Conservation (phyloP, 75 land plant species). For the Cupressus sempervirens region DNA sequence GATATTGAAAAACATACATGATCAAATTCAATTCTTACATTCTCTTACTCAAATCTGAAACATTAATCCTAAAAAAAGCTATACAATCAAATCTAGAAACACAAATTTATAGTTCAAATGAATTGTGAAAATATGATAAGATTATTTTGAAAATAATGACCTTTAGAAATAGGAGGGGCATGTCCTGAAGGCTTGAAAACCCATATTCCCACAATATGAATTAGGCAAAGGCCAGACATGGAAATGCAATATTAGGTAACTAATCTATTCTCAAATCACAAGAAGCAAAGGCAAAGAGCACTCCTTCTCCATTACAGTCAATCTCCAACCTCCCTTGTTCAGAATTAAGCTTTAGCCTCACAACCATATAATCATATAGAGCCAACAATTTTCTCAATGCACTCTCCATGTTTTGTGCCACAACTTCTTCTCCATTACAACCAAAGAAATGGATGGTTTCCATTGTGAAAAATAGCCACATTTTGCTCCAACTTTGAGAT, state of each 20-base stretch:
- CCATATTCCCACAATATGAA: conserved; percentile 14
- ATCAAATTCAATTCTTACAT: no score
- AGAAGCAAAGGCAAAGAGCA: conserved; percentile 35
- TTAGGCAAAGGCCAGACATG: conserved; percentile 43
- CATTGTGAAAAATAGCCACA: conserved; percentile 43
- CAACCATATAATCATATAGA: conserved; percentile 58
- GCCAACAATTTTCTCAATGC: conserved; percentile 24
- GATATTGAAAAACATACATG: no score
- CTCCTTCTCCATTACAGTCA: conserved; percentile 57
- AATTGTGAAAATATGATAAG: no score
- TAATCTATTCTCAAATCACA: conserved; percentile 35
- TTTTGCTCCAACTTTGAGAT: no score
- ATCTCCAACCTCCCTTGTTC: conserved; percentile 43
- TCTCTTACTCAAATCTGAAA: no score
- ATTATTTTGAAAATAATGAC: no score
- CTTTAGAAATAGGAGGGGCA: background rate
- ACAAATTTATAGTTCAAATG: no score
- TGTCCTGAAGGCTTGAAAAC: background rate
- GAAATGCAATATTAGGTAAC: conserved; percentile 45
- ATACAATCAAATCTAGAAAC: no score
- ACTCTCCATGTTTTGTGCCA: background rate
- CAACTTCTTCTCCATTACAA: background rate
- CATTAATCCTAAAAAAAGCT: no score
- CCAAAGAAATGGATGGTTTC: conserved; percentile 60
- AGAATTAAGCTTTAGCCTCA: conserved; percentile 36